These are phyloP conservation scores for Bacidia gigantensis DNA, from an alignment of 495 filamentous ascomycete species.

Conservation along the genomic window DNA sequence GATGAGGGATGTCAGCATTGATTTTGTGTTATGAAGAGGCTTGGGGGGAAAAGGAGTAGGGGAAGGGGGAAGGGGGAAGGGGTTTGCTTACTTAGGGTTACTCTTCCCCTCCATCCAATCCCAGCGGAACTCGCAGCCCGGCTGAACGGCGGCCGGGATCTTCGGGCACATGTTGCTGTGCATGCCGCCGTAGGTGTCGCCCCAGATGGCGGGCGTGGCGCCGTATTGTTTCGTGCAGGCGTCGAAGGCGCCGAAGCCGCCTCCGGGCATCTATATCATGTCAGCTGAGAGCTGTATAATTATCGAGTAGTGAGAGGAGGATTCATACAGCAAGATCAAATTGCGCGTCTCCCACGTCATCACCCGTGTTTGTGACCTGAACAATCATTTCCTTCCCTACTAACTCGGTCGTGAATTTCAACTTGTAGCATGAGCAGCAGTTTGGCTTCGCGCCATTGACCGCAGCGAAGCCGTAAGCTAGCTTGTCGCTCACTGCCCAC, in stretches of 20 bases:
- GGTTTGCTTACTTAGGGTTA: constrained; percentile 33
- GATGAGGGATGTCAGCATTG: not conserved
- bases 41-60: not conserved
- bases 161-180: constrained; percentile 35
- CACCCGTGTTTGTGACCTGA: constrained; percentile 54
- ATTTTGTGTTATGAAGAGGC: not conserved
- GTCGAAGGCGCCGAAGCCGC: constrained; percentile 52
- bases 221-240: constrained; percentile 49
- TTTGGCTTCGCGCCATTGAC: constrained; percentile 38
- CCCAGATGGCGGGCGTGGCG: constrained; percentile 43
- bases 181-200: constrained; percentile 49
- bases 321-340: constrained; percentile 43
- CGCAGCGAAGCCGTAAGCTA: constrained; percentile 52
- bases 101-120: constrained; percentile 51
- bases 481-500: constrained; percentile 43
- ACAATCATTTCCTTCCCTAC: constrained; percentile 54
- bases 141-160: constrained; percentile 43
- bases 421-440: constrained; percentile 55
- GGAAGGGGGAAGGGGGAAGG: not conserved
- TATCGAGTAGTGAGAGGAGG: not conserved
- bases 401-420: constrained; percentile 47
- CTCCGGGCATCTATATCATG: constrained; percentile 42
- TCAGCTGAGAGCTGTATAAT: constrained; percentile 10
- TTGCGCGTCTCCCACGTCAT: constrained; percentile 43
- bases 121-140: constrained; percentile 56